Base-by-base conservation (phyloP, 2,329 filamentous ascomycete species). In the Fusarium tjaetaba region DNA sequence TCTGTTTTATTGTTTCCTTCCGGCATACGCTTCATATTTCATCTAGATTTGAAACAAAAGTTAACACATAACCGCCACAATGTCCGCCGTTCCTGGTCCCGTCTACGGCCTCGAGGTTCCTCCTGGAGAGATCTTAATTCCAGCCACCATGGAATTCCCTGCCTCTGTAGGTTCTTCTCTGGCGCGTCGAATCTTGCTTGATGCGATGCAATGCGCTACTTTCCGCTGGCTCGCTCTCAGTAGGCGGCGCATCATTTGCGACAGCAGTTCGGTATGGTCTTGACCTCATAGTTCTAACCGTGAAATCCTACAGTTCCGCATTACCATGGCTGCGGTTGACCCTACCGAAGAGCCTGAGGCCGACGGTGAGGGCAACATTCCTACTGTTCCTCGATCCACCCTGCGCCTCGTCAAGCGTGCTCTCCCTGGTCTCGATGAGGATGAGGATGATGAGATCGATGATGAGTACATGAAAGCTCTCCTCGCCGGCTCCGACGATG, bases 251-350 rank as follows among this genome's bases (percentile, higher is more conserved):
- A 66, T 61, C 43, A 45, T 48, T 70, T 73, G 72, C 72, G 72
- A 67, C 61, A 43, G 28, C 14, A 43, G 30, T 24, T 48, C 49
- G n/a, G 43, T 41, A 41, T 38, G 30, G 30, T 39, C 34, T 38
- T n/a, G n/a, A 45, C 36, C 36, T 48, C 36, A 48, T 34, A 46
- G 26, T 65, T 62, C 74, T 74, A 51, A 76, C 62, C 51, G n/a
- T 55, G 61, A 72, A 76, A 73, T 60, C 68, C 61, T 45, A 34
- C 79, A 97, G 95, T 97, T 98, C 86, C 94, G 94, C 82, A 94
- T 99, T 81, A 98, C 95, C 80, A 99, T 99, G 96, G 96, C 97
- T 79, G 96, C 96, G 75, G 92, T 99, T 82, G 96, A 99, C 82
- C 96, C 96, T 66, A 94, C 90, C 79, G 93, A 93, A 78, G 88